phyloP scores from a whole-genome alignment of 108 stramenopile genomes.

The Cyclotella baltica region DNA sequence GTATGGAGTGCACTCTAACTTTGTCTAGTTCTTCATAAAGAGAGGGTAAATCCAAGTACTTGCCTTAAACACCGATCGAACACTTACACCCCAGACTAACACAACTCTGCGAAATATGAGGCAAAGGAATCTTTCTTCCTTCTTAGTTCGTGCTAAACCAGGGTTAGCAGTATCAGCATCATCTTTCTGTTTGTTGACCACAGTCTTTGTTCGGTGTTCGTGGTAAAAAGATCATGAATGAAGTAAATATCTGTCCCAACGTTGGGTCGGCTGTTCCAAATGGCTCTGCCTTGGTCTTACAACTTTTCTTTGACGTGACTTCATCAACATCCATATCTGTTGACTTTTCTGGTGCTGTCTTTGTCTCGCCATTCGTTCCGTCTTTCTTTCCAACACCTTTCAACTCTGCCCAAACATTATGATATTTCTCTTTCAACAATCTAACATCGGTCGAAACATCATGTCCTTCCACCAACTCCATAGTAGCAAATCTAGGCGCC shows the following conservation, averaged over 20 bases:
- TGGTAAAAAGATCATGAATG: slow-evolving; percentile 86
- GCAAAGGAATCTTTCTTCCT: slow-evolving; percentile 47
- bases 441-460: slow-evolving; percentile 35
- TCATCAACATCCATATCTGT: too few species aligned
- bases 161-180: slow-evolving; percentile 15
- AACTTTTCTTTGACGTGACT: too few species aligned
- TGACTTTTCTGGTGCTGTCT: too few species aligned
- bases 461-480: slow-evolving; percentile 74
- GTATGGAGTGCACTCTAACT: too few species aligned
- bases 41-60: too few species aligned
- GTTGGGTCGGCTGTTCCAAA: slow-evolving; percentile 86
- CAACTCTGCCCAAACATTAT: slow-evolving; percentile 19
- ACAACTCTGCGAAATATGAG: slow-evolving; percentile 73
- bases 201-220: slow-evolving; percentile 67
- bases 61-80: slow-evolving; percentile 56
- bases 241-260: slow-evolving; percentile 72
- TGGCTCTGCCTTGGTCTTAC: slow-evolving; percentile 77
- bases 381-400: slow-evolving; percentile 1
- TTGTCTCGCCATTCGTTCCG: slow-evolving; percentile 35
- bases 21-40: too few species aligned
- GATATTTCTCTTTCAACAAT: slow-evolving; percentile 15
- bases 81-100: slow-evolving; percentile 77
- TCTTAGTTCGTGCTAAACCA: slow-evolving; percentile 56
- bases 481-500: slow-evolving; percentile 84
- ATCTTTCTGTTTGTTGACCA: slow-evolving; percentile 9